A percentile compares a stretch with the other conserved stretches of the same genome.
phyloP scores from a whole-genome alignment of 345 rosid species.

The Tarenaya hassleriana region DNA sequence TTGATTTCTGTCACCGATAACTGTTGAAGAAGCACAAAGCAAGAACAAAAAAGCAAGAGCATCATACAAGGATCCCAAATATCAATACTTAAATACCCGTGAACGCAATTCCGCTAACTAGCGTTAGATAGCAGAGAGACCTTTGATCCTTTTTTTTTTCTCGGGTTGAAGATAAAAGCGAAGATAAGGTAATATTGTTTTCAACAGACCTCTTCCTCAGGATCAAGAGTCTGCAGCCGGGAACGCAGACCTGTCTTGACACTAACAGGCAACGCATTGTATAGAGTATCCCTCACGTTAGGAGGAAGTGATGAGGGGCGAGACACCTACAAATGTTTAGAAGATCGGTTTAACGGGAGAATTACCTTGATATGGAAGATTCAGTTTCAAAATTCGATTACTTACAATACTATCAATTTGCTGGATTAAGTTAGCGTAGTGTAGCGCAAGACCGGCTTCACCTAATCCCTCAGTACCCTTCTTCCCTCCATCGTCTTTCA shows the following conservation, averaged over 20 bases:
- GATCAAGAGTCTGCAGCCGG: slow-evolving; percentile 39
- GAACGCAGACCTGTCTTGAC: slow-evolving; percentile 63
- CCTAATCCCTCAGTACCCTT: slow-evolving; percentile 52
- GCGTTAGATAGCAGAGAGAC: too few species aligned
- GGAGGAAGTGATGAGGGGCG: slow-evolving; percentile 67
- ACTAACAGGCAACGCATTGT: slow-evolving; percentile 50
- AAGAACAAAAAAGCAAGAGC: slow-evolving; percentile 10
- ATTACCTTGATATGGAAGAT: not conserved
- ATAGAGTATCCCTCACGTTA: slow-evolving; percentile 59
- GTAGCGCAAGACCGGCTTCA: slow-evolving; percentile 77
- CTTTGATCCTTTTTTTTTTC: too few species aligned
- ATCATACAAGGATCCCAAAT: not conserved
- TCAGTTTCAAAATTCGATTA: slow-evolving; percentile 4
- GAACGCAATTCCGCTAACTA: too few species aligned
- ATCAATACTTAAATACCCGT: too few species aligned
- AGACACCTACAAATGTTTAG: slow-evolving; percentile 43
- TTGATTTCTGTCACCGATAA: slow-evolving; percentile 49
- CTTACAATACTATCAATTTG: slow-evolving; percentile 88
- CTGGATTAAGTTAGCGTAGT: slow-evolving; percentile 80
- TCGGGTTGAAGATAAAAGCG: not conserved
- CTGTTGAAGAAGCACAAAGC: slow-evolving; percentile 37
- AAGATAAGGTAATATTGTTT: slow-evolving; percentile 1
- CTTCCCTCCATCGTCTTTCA: slow-evolving; percentile 20
- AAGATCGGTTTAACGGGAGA: slow-evolving; percentile 17
- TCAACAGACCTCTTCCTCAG: slow-evolving; percentile 58